Evolutionary conservation across 768 basidiomycete genomes (phyloP), one percentile per base, ranked within the genome.

Genomic region (Macrocybe gigantea): DNA sequence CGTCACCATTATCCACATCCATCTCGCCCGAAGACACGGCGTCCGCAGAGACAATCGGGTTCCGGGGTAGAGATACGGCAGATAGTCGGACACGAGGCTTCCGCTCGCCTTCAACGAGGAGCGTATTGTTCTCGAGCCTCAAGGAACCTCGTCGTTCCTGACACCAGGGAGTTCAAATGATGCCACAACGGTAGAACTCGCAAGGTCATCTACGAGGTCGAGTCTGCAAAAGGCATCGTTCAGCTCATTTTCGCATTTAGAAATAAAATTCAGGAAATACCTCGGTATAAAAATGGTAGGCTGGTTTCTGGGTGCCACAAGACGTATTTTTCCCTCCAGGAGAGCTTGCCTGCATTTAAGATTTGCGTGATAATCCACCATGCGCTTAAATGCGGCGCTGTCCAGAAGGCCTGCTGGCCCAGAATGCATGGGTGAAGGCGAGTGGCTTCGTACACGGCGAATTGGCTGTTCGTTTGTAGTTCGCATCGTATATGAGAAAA

Each of bases 101-200:
- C 37, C 72, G 65, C 33, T 61, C 59, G 32, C 72, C 71, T 2
- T 56, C 47, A 8, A 75, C 53, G 10, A 68, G 44, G n/a, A 75
- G 60, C n/a, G 56, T 47, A 0, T 60, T 64, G 0, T 64, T 63
- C 12, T 60, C 63, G 7, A 73, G 59, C n/a, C 59, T 53, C 2
- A 75, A 51, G 0, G 60, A 48, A 77, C 58, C 30, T 71, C 64
- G 9, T 57, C 53, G 7, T 58, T 65, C 41, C 62, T 65, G 40
- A 77, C 65, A 12, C 74, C 75, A 33, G 75, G 75, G 10, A 77
- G 53, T 50, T 77, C 75, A 45, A 75, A 68, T 6, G 70, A 62
- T 5, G 70, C 73, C 2, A 62, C 49, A 5, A 69, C 45, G 13
- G 52, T 67, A 7, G 63, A 49, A 1, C 60, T 63, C 5, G 54